Evolutionary conservation across 2,329 filamentous ascomycete genomes (phyloP).

Genomic region (Phialemoniopsis sp.): DNA sequence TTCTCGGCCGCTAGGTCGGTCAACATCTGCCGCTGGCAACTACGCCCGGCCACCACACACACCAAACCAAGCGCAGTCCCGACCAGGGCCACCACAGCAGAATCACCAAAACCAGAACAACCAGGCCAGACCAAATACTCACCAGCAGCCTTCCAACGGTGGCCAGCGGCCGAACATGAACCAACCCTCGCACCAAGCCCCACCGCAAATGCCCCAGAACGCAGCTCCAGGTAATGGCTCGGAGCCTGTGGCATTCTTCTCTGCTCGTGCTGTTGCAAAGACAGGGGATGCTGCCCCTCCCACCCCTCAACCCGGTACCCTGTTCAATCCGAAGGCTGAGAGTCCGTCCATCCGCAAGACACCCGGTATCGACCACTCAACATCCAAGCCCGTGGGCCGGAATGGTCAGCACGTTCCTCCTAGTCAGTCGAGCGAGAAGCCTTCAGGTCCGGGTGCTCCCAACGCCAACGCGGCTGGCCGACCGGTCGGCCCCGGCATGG

Average conservation of each 20-base stretch:
- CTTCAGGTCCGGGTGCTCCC: not conserved
- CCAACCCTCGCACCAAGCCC: constrained; percentile 6
- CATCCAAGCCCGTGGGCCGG: constrained; percentile 67
- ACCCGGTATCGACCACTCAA: constrained; percentile 77
- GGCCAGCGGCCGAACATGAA: constrained; percentile 10
- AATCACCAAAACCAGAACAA: constrained; percentile 9
- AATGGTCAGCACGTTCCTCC: constrained; percentile 49
- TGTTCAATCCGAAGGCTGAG: constrained; percentile 71
- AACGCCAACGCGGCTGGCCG: constrained; percentile 1
- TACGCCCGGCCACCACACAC: constrained; percentile 27
- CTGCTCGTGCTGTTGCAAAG: constrained; percentile 60
- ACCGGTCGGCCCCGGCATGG: constrained; percentile 5
- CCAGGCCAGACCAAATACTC: constrained; percentile 8
- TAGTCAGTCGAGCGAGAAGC: constrained; percentile 17
- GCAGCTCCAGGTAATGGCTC: constrained; percentile 12
- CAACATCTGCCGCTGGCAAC: constrained; percentile 21
- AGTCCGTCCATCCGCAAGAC: constrained; percentile 88
- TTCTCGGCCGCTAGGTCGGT: constrained; percentile 21
- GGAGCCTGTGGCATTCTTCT: constrained; percentile 62
- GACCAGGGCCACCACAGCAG: constrained; percentile 11
- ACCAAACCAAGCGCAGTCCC: constrained; percentile 22
- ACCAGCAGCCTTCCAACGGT: constrained; percentile 13
- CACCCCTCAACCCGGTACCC: constrained; percentile 39
- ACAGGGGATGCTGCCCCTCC: constrained; percentile 43
- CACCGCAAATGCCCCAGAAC: constrained; percentile 22